Percentiles rank a stretch among this genome's conserved stretches.
phyloP scores from a whole-genome alignment of 2,329 filamentous ascomycete genomes.

The Helicocarpus griseus region DNA sequence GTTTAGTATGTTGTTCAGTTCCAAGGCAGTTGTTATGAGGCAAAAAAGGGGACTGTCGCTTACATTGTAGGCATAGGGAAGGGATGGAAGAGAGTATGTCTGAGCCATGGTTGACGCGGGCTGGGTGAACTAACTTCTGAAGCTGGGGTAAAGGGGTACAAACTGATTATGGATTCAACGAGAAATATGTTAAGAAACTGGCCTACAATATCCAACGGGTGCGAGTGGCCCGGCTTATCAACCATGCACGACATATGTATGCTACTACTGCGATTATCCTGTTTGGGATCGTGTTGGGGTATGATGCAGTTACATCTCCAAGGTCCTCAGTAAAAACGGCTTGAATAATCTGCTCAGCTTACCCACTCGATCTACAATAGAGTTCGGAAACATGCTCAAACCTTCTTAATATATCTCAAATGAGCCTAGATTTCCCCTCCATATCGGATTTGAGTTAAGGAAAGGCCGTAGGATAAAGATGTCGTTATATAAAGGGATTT shows the following conservation, averaged over 20 bases:
- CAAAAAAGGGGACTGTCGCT: conserved; percentile 21
- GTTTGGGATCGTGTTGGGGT: too few relatives aligned
- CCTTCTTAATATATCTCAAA: neutral
- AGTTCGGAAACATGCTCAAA: neutral
- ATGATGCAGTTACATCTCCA: too few relatives aligned
- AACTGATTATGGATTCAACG: neutral
- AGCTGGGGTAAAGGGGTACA: neutral
- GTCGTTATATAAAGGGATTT: too few relatives aligned
- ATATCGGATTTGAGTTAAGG: too few relatives aligned
- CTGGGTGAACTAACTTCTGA: neutral
- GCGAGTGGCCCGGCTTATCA: too few relatives aligned
- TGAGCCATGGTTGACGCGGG: conserved; percentile 5
- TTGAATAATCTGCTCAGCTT: neutral
- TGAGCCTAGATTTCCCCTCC: too few relatives aligned
- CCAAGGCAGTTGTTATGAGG: neutral
- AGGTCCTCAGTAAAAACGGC: neutral
- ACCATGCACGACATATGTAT: too few relatives aligned
- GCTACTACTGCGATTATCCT: too few relatives aligned
- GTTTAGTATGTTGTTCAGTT: conserved; percentile 52
- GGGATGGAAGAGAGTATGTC: conserved; percentile 52
- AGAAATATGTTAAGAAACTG: neutral
- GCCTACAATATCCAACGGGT: too few relatives aligned
- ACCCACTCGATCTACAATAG: neutral
- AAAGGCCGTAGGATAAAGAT: too few relatives aligned
- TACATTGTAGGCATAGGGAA: conserved; percentile 64